Conservation (phyloP, 1,284 basidiomycete genomes). For the Peniophora sp. region DNA sequence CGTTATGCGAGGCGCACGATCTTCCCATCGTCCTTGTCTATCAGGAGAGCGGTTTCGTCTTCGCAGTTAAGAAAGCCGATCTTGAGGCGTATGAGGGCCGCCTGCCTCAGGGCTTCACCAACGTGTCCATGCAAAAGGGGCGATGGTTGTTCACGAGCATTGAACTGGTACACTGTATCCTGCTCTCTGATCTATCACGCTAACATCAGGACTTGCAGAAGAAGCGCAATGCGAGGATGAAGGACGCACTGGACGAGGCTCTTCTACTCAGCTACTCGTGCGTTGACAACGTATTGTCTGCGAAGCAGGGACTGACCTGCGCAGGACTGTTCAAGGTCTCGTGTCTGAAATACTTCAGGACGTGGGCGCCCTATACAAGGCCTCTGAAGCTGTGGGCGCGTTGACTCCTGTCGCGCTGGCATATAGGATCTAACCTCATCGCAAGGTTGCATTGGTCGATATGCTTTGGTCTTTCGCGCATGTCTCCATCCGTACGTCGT, state of each 20-base stretch:
- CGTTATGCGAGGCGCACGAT: conserved; percentile 50
- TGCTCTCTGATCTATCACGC: not conserved
- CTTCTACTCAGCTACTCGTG: conserved; percentile 74
- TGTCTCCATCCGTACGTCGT: conserved; percentile 60
- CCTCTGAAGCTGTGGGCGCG: conserved; percentile 76
- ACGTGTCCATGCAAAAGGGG: conserved; percentile 58
- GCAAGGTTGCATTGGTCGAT: conserved; percentile 74
- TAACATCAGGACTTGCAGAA: conserved; percentile 36
- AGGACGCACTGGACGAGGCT: conserved; percentile 77
- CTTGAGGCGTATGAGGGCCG: conserved; percentile 38
- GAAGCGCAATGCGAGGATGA: conserved; percentile 79
- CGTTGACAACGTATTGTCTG: not conserved
- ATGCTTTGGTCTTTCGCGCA: conserved; percentile 85
- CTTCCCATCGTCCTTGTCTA: conserved; percentile 62
- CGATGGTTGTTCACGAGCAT: conserved; percentile 72
- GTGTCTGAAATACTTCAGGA: conserved; percentile 56
- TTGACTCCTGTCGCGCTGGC: no score
- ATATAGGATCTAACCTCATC: no score
- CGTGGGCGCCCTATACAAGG: conserved; percentile 74
- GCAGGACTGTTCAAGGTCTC: conserved; percentile 70
- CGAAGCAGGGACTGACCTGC: not conserved
- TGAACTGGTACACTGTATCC: conserved; percentile 52
- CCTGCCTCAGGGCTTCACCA: conserved; percentile 64
- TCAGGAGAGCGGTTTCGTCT: conserved; percentile 65
- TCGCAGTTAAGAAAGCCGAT: conserved; percentile 60